Evolutionary conservation across 2,329 filamentous ascomycete species (phyloP).

Genomic region (Trichoderma harzianum): DNA sequence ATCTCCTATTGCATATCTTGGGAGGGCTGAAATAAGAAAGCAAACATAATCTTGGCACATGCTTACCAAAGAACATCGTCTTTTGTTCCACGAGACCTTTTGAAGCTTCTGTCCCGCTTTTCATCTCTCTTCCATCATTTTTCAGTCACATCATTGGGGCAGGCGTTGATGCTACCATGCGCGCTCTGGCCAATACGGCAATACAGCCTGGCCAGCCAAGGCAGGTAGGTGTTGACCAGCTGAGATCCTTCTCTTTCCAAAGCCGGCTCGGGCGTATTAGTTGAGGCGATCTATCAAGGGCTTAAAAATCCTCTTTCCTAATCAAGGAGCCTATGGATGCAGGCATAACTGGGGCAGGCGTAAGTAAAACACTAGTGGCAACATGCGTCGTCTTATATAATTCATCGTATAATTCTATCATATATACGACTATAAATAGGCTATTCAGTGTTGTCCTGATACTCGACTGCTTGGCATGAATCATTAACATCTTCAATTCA

Average conservation of each 20-base stretch:
- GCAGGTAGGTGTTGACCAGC: neutral
- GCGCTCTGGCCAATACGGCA: neutral
- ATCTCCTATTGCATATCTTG: neutral
- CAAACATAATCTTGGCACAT: neutral
- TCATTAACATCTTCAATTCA: neutral
- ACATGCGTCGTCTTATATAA: neutral
- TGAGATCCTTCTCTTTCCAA: neutral
- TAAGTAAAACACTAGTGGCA: neutral
- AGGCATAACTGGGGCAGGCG: neutral
- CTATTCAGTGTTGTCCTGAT: neutral
- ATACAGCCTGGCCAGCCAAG: neutral
- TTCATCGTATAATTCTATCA: neutral
- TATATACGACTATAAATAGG: neutral
- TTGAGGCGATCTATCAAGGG: neutral
- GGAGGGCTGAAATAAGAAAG: neutral
- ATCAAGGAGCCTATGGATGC: neutral
- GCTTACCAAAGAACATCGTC: neutral
- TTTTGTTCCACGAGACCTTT: neutral
- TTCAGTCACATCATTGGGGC: neutral
- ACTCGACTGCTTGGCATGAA: neutral
- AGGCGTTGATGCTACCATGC: neutral
- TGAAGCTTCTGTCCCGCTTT: neutral
- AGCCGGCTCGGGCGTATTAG: neutral
- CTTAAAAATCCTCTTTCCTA: neutral
- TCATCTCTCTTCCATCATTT: neutral